Conservation (phyloP, 2,329 filamentous ascomycete species). For the Orbilia brochopaga region DNA sequence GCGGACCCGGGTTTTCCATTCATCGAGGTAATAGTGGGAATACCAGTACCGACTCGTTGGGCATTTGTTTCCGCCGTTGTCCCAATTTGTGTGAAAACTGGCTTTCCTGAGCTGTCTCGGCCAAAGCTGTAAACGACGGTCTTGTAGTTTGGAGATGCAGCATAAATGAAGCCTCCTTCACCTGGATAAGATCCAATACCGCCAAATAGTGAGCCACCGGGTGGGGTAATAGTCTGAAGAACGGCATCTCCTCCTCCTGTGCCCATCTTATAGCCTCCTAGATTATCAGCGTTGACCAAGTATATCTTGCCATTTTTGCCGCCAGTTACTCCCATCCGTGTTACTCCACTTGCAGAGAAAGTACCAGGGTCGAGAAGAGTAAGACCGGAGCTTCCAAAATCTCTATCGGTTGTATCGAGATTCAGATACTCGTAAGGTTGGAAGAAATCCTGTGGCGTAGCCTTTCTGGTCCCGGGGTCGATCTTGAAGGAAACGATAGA, state of each 20-base stretch:
- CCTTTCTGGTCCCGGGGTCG: conserved; percentile 58
- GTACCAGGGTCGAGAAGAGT: conserved; percentile 60
- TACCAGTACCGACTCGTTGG: conserved; percentile 56
- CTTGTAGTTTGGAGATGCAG: conserved; percentile 55
- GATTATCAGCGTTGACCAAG: conserved; percentile 59
- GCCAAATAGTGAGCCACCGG: conserved; percentile 55
- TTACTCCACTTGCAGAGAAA: conserved; percentile 55
- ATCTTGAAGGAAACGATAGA: conserved; percentile 58
- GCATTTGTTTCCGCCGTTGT: conserved; percentile 55
- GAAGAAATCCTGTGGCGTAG: conserved; percentile 64
- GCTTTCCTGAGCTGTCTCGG: conserved; percentile 46
- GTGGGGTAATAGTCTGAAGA: conserved; percentile 56
- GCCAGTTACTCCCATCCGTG: conserved; percentile 55
- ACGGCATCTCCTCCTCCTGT: conserved; percentile 57
- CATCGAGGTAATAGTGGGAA: conserved; percentile 58
- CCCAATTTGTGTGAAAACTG: conserved; percentile 56
- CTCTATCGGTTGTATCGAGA: conserved; percentile 53
- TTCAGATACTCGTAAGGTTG: conserved; percentile 61
- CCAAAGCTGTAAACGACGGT: conserved; percentile 56
- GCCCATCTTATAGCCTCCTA: conserved; percentile 60
- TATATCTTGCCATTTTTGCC: conserved; percentile 58
- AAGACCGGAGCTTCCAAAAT: conserved; percentile 61
- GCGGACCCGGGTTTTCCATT: conserved; percentile 58
- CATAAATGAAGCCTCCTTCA: conserved; percentile 61
- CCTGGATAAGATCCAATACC: conserved; percentile 58